phyloP scores from a whole-genome alignment of 1,284 basidiomycete species.

The Boletus nobilissimus region DNA sequence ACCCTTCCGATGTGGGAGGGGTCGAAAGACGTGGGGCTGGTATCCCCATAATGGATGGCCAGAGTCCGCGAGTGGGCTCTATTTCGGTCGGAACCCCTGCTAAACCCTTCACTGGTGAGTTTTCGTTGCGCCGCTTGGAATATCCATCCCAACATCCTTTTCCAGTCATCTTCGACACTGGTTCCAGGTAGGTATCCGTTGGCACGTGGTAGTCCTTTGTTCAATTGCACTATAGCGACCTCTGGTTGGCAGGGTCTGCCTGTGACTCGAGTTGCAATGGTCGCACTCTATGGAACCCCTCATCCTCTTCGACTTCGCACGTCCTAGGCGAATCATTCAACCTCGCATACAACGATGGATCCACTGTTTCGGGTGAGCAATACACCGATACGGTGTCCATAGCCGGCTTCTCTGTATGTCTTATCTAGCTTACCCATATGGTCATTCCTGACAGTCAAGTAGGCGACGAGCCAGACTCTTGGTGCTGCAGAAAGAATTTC shows the following conservation, averaged over 20 bases:
- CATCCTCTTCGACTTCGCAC: slow-evolving; percentile 50
- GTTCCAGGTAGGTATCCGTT: slow-evolving; percentile 34
- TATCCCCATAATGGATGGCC: slow-evolving; percentile 35
- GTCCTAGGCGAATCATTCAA: slow-evolving; percentile 51
- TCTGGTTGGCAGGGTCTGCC: slow-evolving; percentile 28
- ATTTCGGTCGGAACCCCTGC: slow-evolving; percentile 50
- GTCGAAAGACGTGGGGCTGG: background rate
- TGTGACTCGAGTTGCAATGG: slow-evolving; percentile 45
- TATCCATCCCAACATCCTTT: background rate
- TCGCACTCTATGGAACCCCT: slow-evolving; percentile 48
- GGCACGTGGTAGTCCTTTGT: background rate
- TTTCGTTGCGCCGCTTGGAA: background rate
- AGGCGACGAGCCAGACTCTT: slow-evolving; percentile 45
- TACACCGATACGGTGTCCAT: slow-evolving; percentile 61
- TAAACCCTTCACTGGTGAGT: slow-evolving; percentile 29
- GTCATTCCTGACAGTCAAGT: too few species aligned
- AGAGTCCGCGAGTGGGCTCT: slow-evolving; percentile 39
- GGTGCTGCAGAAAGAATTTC: too few species aligned
- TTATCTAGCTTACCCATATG: too few species aligned
- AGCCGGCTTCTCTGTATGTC: slow-evolving; percentile 41
- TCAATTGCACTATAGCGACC: slow-evolving; percentile 25
- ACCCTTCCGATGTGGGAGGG: slow-evolving; percentile 11
- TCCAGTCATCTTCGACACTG: slow-evolving; percentile 52
- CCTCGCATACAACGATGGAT: slow-evolving; percentile 56
- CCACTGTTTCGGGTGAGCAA: slow-evolving; percentile 52